A percentile compares a stretch with the other conserved stretches of the same genome.
Conservation (phyloP, 768 basidiomycete species). For the Mycena albidolilacea region DNA sequence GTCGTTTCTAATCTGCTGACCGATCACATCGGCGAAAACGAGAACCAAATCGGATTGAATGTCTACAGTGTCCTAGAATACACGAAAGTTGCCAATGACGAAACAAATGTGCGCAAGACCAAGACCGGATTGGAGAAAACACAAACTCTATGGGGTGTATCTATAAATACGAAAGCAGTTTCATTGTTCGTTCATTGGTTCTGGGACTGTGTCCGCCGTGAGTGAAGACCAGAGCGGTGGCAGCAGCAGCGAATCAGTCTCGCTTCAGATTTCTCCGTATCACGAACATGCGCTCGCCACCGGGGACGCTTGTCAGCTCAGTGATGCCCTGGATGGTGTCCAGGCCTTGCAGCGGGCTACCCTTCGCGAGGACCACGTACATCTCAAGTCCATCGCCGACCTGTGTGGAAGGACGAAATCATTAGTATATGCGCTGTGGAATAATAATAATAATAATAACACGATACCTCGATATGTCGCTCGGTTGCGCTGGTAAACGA, state of each 20-base stretch:
- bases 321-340: conserved; percentile 69
- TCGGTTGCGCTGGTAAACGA: conserved; percentile 98
- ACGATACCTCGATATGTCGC: conserved; percentile 91
- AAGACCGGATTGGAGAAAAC: not conserved
- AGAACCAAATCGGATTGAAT: conserved; percentile 2
- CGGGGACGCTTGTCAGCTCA: conserved; percentile 72
- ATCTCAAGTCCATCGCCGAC: conserved; percentile 97
- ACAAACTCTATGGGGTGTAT: conserved; percentile 25
- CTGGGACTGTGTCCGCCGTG: not conserved
- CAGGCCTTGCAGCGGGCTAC: conserved; percentile 72
- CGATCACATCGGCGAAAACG: not conserved
- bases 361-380: conserved; percentile 85
- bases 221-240: not conserved
- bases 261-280: conserved; percentile 86
- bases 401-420: conserved; percentile 51
- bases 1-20: conserved; percentile 8
- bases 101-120: not conserved
- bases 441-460: conserved; percentile 13
- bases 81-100: conserved; percentile 4
- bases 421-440: not conserved
- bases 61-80: conserved; percentile 30
- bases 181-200: conserved; percentile 13
- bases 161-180: conserved; percentile 7
- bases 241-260: conserved; percentile 60
- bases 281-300: conserved; percentile 85